phyloP scores from a whole-genome alignment of 1,139 yeast genomes.

The Taphrina sp. region DNA sequence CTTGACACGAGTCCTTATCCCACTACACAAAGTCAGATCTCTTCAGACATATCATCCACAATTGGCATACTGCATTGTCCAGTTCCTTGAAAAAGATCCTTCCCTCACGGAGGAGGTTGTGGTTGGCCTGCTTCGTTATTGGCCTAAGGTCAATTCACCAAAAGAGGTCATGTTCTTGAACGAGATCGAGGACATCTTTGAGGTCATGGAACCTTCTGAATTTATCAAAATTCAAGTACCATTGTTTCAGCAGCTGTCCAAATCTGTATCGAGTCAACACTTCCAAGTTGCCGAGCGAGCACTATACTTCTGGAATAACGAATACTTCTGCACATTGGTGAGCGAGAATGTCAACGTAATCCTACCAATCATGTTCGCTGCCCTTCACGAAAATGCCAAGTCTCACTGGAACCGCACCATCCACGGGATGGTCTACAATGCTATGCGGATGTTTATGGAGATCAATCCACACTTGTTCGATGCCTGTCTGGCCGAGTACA shows the following conservation, averaged over 20 bases:
- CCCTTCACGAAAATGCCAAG: slow-evolving; percentile 72
- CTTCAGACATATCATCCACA: slow-evolving; percentile 92
- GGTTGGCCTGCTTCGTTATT: slow-evolving; percentile 84
- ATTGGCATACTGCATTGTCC: slow-evolving; percentile 93
- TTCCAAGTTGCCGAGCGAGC: slow-evolving; percentile 98
- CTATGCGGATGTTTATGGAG: slow-evolving; percentile 89
- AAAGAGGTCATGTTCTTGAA: slow-evolving; percentile 94
- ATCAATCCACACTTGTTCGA: slow-evolving; percentile 88
- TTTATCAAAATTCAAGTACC: slow-evolving; percentile 91
- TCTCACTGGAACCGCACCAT: slow-evolving; percentile 88
- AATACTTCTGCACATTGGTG: slow-evolving; percentile 82
- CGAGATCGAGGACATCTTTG: slow-evolving; percentile 94
- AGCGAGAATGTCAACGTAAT: slow-evolving; percentile 89
- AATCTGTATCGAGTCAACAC: slow-evolving; percentile 92
- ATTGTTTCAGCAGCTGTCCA: slow-evolving; percentile 85
- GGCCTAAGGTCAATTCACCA: slow-evolving; percentile 97
- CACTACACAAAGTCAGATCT: slow-evolving; percentile 88
- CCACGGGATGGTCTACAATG: slow-evolving; percentile 84
- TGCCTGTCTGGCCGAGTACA: slow-evolving; percentile 81
- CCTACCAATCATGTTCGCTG: slow-evolving; percentile 85
- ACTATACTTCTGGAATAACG: slow-evolving; percentile 90
- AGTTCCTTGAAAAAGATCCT: slow-evolving; percentile 92
- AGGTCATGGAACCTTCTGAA: slow-evolving; percentile 91
- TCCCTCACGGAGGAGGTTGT: slow-evolving; percentile 88
- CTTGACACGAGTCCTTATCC: slow-evolving; percentile 80